Percentiles rank a stretch among this genome's conserved stretches.
Conservation (phyloP, 2,329 filamentous ascomycete genomes). For the Rasamsonia emersonii region DNA sequence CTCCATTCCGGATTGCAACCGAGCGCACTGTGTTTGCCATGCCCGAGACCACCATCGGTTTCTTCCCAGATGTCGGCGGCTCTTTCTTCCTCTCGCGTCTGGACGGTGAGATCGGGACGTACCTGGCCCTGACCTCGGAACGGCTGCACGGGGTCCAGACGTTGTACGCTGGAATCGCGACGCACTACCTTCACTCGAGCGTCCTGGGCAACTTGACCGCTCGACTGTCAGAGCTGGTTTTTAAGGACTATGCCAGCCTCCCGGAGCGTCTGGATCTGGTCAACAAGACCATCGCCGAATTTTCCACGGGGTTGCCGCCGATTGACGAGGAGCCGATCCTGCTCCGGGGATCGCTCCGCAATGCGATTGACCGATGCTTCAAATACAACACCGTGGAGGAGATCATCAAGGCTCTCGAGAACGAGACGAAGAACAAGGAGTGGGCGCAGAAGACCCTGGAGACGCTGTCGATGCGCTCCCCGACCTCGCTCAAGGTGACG, state of each 20-base stretch:
- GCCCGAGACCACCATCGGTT: conserved; percentile 96
- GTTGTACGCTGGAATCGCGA: conserved; percentile 86
- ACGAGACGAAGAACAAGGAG: conserved; percentile 46
- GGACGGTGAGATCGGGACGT: conserved; percentile 78
- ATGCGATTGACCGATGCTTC: conserved; percentile 80
- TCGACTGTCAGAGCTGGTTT: conserved; percentile 80
- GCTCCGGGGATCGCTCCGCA: conserved; percentile 61
- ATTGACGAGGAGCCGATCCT: conserved; percentile 53
- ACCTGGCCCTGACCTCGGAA: conserved; percentile 86
- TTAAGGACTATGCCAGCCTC: conserved; percentile 65
- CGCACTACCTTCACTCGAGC: conserved; percentile 91
- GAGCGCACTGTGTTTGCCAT: conserved; percentile 95
- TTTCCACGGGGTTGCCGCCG: conserved; percentile 68
- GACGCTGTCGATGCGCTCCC: conserved; percentile 70
- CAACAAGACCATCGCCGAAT: conserved; percentile 86
- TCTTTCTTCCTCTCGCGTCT: conserved; percentile 92
- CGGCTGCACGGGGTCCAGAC: conserved; percentile 72
- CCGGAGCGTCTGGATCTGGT: conserved; percentile 61
- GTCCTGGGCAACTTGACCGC: conserved; percentile 71
- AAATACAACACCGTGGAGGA: conserved; percentile 56
- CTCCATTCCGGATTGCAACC: conserved; percentile 91
- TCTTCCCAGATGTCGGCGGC: conserved; percentile 96
- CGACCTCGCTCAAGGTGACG: conserved; percentile 77
- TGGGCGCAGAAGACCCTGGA: conserved; percentile 75
- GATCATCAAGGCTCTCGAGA: conserved; percentile 60